Evolutionary conservation across 805 yeast species (phyloP).

Genomic region (Vanderwaltozyma polyspora): DNA sequence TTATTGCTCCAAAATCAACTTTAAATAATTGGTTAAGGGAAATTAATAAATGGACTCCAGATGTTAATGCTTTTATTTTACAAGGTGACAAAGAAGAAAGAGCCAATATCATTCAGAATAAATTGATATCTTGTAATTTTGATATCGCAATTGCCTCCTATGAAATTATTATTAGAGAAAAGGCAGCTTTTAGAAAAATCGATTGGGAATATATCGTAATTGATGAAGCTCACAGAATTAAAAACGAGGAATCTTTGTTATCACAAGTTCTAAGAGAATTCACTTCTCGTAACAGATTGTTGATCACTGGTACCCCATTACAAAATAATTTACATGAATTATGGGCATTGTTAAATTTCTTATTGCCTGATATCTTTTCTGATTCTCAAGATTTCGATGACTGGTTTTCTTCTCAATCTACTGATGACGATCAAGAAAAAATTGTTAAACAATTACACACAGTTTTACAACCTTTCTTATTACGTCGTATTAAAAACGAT

Average conservation of each 20-base stretch:
- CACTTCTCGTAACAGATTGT: slow-evolving; percentile 54
- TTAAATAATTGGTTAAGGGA: slow-evolving; percentile 75
- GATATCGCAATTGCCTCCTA: slow-evolving; percentile 65
- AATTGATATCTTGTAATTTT: slow-evolving; percentile 48
- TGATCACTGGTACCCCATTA: slow-evolving; percentile 75
- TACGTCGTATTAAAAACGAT: slow-evolving; percentile 68
- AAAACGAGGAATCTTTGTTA: slow-evolving; percentile 61
- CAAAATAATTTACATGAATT: slow-evolving; percentile 71
- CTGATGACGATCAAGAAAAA: slow-evolving; percentile 35
- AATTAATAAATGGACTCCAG: slow-evolving; percentile 71
- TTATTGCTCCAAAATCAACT: slow-evolving; percentile 71
- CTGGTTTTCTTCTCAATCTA: slow-evolving; percentile 47
- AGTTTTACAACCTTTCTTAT: slow-evolving; percentile 61
- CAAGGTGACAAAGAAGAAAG: slow-evolving; percentile 70
- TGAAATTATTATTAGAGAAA: slow-evolving; percentile 69
- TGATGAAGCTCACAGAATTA: slow-evolving; percentile 74
- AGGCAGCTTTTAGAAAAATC: slow-evolving; percentile 52
- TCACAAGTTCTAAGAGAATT: slow-evolving; percentile 68
- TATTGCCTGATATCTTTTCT: slow-evolving; percentile 68
- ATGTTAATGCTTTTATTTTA: slow-evolving; percentile 54
- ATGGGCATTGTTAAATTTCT: slow-evolving; percentile 70
- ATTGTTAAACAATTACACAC: slow-evolving; percentile 63
- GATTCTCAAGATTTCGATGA: slow-evolving; percentile 64
- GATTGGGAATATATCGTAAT: slow-evolving; percentile 68
- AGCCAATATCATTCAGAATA: slow-evolving; percentile 38